phyloP scores from a whole-genome alignment of 202 grass and related monocot species.

The Schoenoplectus tabernaemontani region DNA sequence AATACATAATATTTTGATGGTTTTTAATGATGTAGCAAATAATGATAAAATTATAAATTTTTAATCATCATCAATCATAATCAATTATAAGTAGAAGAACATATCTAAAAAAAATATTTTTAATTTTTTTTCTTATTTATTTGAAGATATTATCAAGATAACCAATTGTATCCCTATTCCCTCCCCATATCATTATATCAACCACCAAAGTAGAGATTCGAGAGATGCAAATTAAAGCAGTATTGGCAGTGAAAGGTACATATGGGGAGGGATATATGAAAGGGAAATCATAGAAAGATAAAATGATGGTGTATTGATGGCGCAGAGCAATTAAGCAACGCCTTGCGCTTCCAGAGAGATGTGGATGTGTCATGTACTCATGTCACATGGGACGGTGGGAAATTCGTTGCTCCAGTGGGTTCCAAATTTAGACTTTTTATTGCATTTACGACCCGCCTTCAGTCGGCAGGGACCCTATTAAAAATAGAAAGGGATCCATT shows the following conservation, averaged over 20 bases:
- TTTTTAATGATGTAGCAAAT: too few species aligned
- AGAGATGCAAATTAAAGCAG: neutral
- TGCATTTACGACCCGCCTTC: neutral
- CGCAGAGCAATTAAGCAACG: neutral
- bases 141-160: too few species aligned
- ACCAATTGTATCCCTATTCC: too few species aligned
- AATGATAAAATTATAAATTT: too few species aligned
- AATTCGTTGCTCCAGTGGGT: slow-evolving; percentile 11
- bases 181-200: neutral
- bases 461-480: too few species aligned
- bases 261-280: neutral
- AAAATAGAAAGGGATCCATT: too few species aligned
- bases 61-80: too few species aligned
- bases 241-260: neutral
- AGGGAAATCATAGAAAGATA: neutral
- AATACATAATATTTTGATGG: too few species aligned
- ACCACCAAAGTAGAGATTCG: neutral
- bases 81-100: too few species aligned
- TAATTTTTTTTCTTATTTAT: too few species aligned
- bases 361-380: neutral
- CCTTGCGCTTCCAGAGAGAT: neutral
- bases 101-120: too few species aligned
- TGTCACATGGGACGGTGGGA: slow-evolving; percentile 19
- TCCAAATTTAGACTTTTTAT: slow-evolving; percentile 26
- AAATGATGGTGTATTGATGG: neutral